Evolutionary conservation across 495 filamentous ascomycete species (phyloP), one percentile per base, ranked within the genome.

Genomic region (Chaetomium tenue): DNA sequence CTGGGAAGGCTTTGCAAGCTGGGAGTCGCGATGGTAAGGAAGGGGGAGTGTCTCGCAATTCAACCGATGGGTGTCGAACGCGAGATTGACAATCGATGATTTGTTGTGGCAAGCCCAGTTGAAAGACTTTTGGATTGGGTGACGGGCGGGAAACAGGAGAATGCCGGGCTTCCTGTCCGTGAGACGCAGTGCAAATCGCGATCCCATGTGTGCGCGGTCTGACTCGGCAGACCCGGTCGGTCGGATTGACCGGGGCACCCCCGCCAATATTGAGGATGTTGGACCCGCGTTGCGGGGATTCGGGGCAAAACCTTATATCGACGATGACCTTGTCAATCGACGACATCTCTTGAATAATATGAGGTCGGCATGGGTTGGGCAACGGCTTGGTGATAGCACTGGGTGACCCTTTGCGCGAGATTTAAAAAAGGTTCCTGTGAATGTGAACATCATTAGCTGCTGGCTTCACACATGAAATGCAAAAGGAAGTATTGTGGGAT

Each of bases 261-360:
- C 20, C 5, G 54, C 42, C 54, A 16, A 20, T 5, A 3, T 23
- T 15, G 15, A 42, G 56, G 20, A 28, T 44, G 37, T 23, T 6
- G 42, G 58, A 48, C 44, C 25, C 26, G 58, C n/a, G 55, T 9
- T 1, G 23, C 15, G 23, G 56, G 56, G 37, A n/a, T 22, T 7
- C 16, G 7, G 26, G 8, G 58, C 30, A 2, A 60, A 60, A 50
- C 58, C 58, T 60, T 60, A 60, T 15, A 22, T 60, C n/a, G 58
- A 60, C 58, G 58, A 60, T 22, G 57, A 44, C 37, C 13, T 13
- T 23, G 23, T 20, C 26, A 6, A 40, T 33, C 18, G 26, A 39
- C 58, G 28, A 60, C 58, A n/a, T 33, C 42, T 23, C 26, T 20
- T 60, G 25, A 28, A 13, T 50, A 12, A 25, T 9, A 37, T 12